A percentile compares a stretch with the other conserved stretches of the same genome.
phyloP scores from a whole-genome alignment of 1,284 basidiomycete genomes.

The Cystobasidium slooffiae region DNA sequence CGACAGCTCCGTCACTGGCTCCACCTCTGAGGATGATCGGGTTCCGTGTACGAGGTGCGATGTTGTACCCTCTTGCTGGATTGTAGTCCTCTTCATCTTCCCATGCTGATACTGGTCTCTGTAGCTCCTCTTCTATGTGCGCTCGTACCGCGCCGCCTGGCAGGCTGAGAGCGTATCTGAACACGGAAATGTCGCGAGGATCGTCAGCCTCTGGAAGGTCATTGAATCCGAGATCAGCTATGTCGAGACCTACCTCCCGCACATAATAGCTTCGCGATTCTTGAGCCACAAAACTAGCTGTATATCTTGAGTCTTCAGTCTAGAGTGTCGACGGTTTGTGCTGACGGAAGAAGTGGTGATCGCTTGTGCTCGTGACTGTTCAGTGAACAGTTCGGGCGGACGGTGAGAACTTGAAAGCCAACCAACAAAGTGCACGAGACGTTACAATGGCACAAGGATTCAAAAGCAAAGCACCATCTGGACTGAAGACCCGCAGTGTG shows the following conservation, averaged over 20 bases:
- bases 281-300: too few species aligned
- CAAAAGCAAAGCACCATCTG: constrained; percentile 33
- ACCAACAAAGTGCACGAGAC: not conserved
- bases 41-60: constrained; percentile 68
- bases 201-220: too few species aligned
- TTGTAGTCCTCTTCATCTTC: constrained; percentile 42
- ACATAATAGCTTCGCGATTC: constrained; percentile 26
- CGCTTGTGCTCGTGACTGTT: too few species aligned
- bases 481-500: constrained; percentile 18
- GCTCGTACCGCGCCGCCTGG: constrained; percentile 68
- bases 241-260: constrained; percentile 28
- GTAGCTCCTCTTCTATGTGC: constrained; percentile 55
- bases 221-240: constrained; percentile 57
- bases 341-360: too few species aligned
- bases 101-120: constrained; percentile 21
- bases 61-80: constrained; percentile 63
- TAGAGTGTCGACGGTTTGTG: not conserved
- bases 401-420: not conserved
- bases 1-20: constrained; percentile 17
- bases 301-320: too few species aligned
- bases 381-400: too few species aligned
- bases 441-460: constrained; percentile 42
- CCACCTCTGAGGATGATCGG: constrained; percentile 66
- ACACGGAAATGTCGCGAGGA: constrained; percentile 54
- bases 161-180: constrained; percentile 66